phyloP scores from a whole-genome alignment of 2,329 filamentous ascomycete genomes.

The Aureobasidium sp. region DNA sequence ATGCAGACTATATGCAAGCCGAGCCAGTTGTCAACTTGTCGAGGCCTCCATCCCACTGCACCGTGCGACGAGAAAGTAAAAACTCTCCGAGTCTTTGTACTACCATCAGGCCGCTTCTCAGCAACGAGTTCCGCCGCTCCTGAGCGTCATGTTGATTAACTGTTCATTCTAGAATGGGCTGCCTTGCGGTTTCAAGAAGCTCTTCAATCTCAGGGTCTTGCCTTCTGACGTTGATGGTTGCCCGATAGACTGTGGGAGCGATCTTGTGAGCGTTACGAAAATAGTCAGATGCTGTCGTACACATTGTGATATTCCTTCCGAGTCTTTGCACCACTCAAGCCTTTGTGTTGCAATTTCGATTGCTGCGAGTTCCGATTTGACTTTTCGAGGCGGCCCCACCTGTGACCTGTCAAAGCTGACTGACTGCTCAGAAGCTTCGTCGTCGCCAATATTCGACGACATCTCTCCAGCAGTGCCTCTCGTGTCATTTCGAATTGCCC shows the following conservation, averaged over 20 bases:
- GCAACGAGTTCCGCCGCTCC: not conserved
- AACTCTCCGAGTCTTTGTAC: slow-evolving; percentile 10
- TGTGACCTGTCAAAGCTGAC: slow-evolving; percentile 11
- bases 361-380: slow-evolving; percentile 1
- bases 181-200: slow-evolving; percentile 9
- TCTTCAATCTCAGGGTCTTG: not conserved
- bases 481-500: slow-evolving; percentile 1
- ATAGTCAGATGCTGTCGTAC: slow-evolving; percentile 2
- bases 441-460: not conserved
- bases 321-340: not conserved
- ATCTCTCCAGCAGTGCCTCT: not conserved
- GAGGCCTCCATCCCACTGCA: slow-evolving; percentile 1
- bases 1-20: slow-evolving; percentile 4
- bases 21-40: slow-evolving; percentile 2
- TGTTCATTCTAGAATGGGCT: not conserved
- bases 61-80: slow-evolving; percentile 8
- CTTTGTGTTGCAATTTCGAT: slow-evolving; percentile 13
- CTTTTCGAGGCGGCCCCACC: slow-evolving; percentile 12
- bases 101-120: slow-evolving; percentile 12
- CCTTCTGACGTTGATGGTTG: not conserved
- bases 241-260: not conserved
- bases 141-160: slow-evolving; percentile 6
- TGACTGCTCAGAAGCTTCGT: slow-evolving; percentile 5
- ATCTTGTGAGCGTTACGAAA: not conserved
- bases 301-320: not conserved